Percentiles rank a stretch among this genome's conserved stretches.
These are phyloP conservation scores for Neltuma alba DNA, from an alignment of 306 rosid species.

Conservation along the genomic window DNA sequence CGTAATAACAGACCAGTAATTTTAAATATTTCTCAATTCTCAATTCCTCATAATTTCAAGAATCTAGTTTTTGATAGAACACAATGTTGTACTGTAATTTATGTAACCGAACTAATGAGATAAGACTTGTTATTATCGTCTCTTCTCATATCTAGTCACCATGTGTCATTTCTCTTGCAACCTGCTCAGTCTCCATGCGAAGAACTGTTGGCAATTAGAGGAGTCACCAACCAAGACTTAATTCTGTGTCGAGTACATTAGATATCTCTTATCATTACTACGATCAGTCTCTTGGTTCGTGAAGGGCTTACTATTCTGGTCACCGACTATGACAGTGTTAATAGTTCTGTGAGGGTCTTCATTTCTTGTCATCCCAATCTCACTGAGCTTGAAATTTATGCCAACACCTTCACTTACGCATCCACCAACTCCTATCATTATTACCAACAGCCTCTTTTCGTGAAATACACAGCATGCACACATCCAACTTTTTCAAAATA, in stretches of 20 bases:
- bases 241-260: background rate
- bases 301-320: slow-evolving; percentile 8
- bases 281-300: slow-evolving; percentile 30
- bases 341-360: slow-evolving; percentile 29
- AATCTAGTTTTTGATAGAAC: too few species aligned
- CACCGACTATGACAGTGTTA: slow-evolving; percentile 35
- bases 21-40: too few species aligned
- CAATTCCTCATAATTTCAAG: too few species aligned
- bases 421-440: slow-evolving; percentile 39
- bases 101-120: too few species aligned
- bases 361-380: slow-evolving; percentile 39
- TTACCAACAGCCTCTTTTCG: slow-evolving; percentile 31
- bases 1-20: too few species aligned
- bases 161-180: too few species aligned
- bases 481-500: background rate
- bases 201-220: too few species aligned
- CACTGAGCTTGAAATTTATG: slow-evolving; percentile 17
- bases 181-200: too few species aligned
- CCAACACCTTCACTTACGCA: slow-evolving; percentile 2
- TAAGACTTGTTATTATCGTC: too few species aligned
- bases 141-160: too few species aligned
- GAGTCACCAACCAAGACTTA: background rate
- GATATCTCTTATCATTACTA: background rate
- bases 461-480: slow-evolving; percentile 36
- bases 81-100: too few species aligned